These are phyloP conservation scores for Pyrenula massariospora DNA, from an alignment of 495 filamentous ascomycete genomes.

Conservation along the genomic window DNA sequence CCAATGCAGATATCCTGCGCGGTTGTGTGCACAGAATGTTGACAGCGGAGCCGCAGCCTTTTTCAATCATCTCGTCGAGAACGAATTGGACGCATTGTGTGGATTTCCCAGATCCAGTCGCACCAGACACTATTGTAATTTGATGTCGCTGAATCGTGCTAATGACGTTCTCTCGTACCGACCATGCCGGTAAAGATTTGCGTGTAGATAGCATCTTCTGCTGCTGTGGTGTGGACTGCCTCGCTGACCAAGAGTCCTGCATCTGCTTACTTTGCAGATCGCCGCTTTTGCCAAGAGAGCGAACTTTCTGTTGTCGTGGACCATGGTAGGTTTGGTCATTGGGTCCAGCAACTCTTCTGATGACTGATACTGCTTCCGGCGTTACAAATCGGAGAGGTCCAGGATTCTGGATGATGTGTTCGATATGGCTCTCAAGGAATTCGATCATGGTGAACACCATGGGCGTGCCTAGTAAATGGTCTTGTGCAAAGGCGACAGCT, in stretches of 20 bases:
- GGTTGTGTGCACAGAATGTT: conserved; percentile 96
- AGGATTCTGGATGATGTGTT: conserved; percentile 65
- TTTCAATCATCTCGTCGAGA: conserved; percentile 78
- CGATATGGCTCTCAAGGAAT: conserved; percentile 76
- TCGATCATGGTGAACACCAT: conserved; percentile 85
- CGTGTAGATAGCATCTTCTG: conserved; percentile 59
- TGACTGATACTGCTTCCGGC: conserved; percentile 3
- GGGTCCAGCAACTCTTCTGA: not conserved
- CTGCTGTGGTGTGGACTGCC: conserved; percentile 44
- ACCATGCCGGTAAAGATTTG: conserved; percentile 77
- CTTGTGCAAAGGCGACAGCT: conserved; percentile 53
- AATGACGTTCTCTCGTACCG: conserved; percentile 63
- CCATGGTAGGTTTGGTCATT: not conserved
- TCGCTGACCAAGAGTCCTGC: conserved; percentile 39
- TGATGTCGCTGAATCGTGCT: conserved; percentile 59
- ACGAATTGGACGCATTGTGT: conserved; percentile 96
- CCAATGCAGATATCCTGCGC: conserved; percentile 84
- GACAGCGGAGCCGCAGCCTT: conserved; percentile 59
- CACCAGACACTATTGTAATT: conserved; percentile 91
- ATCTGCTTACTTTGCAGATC: conserved; percentile 24
- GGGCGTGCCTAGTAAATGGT: conserved; percentile 61
- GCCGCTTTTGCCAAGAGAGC: not conserved
- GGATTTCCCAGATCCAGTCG: conserved; percentile 93
- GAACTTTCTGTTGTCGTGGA: conserved; percentile 19
- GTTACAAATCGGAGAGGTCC: conserved; percentile 58